phyloP scores from a whole-genome alignment of 2,329 filamentous ascomycete species.

The Fusarium sp. region DNA sequence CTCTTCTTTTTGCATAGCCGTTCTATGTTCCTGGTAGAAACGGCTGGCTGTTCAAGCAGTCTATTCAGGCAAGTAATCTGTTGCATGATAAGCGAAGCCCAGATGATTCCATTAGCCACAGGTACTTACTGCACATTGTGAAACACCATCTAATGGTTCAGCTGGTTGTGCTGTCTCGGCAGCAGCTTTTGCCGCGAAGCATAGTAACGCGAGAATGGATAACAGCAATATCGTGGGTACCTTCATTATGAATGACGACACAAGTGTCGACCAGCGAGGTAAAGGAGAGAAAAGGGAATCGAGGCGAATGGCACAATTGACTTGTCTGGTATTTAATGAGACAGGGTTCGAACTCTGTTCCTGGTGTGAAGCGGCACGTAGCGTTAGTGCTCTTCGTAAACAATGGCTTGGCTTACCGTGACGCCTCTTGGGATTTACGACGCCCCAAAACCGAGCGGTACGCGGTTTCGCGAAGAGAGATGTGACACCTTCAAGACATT shows the following conservation, averaged over 20 bases:
- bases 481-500: too few relatives aligned
- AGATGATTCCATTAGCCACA: accelerated
- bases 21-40: not conserved
- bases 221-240: not conserved
- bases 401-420: too few relatives aligned
- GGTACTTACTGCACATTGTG: not conserved
- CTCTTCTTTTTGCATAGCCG: accelerated
- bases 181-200: not conserved
- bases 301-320: accelerated
- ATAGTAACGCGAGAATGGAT: not conserved
- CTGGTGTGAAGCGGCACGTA: not conserved
- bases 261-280: not conserved
- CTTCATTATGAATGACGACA: not conserved
- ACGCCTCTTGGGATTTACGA: too few relatives aligned
- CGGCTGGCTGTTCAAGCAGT: accelerated
- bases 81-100: not conserved
- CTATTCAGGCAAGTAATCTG: not conserved
- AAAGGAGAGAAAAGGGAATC: not conserved
- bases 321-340: not conserved
- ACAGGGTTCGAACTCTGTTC: not conserved
- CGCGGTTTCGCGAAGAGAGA: too few relatives aligned
- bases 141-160: not conserved
- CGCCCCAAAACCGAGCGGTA: too few relatives aligned
- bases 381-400: too few relatives aligned
- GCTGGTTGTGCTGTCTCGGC: not conserved